Evolutionary conservation across 2,329 filamentous ascomycete genomes (phyloP).

Genomic region (Xylaria sp.): DNA sequence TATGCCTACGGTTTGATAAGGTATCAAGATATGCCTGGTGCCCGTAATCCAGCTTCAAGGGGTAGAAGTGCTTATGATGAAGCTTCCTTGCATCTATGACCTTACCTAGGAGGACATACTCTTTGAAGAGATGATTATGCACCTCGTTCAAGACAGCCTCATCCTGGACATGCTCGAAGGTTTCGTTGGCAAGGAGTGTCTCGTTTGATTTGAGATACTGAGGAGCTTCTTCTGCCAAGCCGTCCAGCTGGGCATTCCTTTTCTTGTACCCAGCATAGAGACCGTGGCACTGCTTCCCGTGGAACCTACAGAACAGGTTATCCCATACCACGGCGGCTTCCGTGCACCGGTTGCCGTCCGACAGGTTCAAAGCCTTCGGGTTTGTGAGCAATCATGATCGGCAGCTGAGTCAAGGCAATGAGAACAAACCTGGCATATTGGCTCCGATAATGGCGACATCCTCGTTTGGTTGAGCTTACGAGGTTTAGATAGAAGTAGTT

Average conservation of each 20-base stretch:
- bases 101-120: slow-evolving; percentile 46
- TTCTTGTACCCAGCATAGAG: slow-evolving; percentile 62
- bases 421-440: slow-evolving; percentile 34
- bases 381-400: slow-evolving; percentile 4
- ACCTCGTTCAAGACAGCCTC: slow-evolving; percentile 53
- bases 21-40: slow-evolving; percentile 50
- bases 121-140: slow-evolving; percentile 55
- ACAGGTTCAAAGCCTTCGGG: slow-evolving; percentile 31
- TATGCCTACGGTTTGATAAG: slow-evolving; percentile 49
- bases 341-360: slow-evolving; percentile 28
- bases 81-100: slow-evolving; percentile 45
- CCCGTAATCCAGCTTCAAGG: slow-evolving; percentile 49
- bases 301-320: slow-evolving; percentile 32
- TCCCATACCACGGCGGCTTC: slow-evolving; percentile 29
- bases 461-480: background rate
- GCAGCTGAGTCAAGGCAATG: background rate
- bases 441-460: slow-evolving; percentile 15
- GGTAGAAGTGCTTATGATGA: slow-evolving; percentile 49
- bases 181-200: slow-evolving; percentile 53
- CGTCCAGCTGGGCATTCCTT: slow-evolving; percentile 58
- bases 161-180: slow-evolving; percentile 53
- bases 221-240: slow-evolving; percentile 50
- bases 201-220: slow-evolving; percentile 52
- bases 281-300: slow-evolving; percentile 55
- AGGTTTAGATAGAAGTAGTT: background rate